These are phyloP conservation scores for Oryza punctata DNA, from an alignment of 176 grass and related monocot genomes.

Conservation along the genomic window DNA sequence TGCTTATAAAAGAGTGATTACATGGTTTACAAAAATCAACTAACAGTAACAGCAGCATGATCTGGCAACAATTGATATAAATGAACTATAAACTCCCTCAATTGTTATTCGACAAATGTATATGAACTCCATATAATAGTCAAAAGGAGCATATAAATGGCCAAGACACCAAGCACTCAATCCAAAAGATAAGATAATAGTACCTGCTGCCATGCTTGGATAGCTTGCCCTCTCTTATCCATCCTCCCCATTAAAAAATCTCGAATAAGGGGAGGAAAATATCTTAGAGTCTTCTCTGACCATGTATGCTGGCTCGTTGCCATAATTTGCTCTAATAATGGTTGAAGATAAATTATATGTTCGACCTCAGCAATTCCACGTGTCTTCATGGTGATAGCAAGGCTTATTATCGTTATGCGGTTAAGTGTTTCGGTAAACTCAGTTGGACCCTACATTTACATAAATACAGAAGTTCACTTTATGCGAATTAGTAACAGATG, in stretches of 20 bases:
- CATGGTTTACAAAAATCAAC: not conserved
- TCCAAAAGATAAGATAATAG: slow-evolving; percentile 25
- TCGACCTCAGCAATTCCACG: slow-evolving; percentile 97
- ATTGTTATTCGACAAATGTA: slow-evolving; percentile 12
- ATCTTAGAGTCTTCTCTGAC: slow-evolving; percentile 86
- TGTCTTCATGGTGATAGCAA: slow-evolving; percentile 97
- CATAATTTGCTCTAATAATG: slow-evolving; percentile 98
- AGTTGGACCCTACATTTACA: slow-evolving; percentile 77
- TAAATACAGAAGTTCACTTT: slow-evolving; percentile 20
- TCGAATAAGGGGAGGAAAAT: slow-evolving; percentile 86
- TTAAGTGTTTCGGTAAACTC: slow-evolving; percentile 99
- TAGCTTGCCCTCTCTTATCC: slow-evolving; percentile 93
- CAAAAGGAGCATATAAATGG: slow-evolving; percentile 27
- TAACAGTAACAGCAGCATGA: slow-evolving; percentile 13
- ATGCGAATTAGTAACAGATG: not conserved
- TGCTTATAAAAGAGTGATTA: not conserved
- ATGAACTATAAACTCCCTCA: slow-evolving; percentile 1
- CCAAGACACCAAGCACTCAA: not conserved
- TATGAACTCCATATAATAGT: not conserved
- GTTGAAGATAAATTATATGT: slow-evolving; percentile 92
- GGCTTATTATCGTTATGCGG: slow-evolving; percentile 98
- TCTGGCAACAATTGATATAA: not conserved
- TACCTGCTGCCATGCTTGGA: slow-evolving; percentile 95
- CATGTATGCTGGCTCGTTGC: slow-evolving; percentile 94
- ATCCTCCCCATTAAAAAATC: slow-evolving; percentile 73